Percentiles rank a stretch among this genome's conserved stretches.
phyloP scores from a whole-genome alignment of 2,329 filamentous ascomycete species.

The Colletotrichum incanum region DNA sequence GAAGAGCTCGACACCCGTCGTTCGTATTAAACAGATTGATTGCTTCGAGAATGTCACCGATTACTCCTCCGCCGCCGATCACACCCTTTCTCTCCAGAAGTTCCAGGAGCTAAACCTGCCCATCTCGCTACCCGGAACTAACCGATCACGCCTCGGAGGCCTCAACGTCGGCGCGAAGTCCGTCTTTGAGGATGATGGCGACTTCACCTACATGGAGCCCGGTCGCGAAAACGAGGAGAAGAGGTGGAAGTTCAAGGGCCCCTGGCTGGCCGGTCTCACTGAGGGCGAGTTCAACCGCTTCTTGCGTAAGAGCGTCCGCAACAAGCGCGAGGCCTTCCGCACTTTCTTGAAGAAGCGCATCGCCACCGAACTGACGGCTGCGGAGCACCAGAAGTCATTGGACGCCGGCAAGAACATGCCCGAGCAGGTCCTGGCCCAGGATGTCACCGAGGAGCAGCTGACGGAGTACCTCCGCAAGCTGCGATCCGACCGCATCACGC shows the following conservation, averaged over 20 bases:
- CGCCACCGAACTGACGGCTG: constrained; percentile 61
- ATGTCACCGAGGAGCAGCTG: constrained; percentile 68
- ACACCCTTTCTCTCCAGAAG: constrained; percentile 85
- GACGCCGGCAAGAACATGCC: constrained; percentile 56
- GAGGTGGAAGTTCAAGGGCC: constrained; percentile 78
- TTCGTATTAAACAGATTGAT: constrained; percentile 85
- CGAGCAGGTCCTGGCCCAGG: constrained; percentile 49
- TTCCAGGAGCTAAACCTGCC: constrained; percentile 87
- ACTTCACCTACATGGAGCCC: constrained; percentile 62
- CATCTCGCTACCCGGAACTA: constrained; percentile 67
- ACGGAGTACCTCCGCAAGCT: constrained; percentile 67
- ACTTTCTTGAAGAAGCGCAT: constrained; percentile 66
- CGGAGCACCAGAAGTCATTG: constrained; percentile 55
- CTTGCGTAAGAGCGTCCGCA: constrained; percentile 68
- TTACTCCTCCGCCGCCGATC: constrained; percentile 86
- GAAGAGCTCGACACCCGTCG: constrained; percentile 79
- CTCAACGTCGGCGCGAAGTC: constrained; percentile 57
- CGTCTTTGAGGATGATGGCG: constrained; percentile 73
- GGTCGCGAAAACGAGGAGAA: constrained; percentile 52
- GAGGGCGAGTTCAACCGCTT: constrained; percentile 74
- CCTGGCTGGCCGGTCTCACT: constrained; percentile 76
- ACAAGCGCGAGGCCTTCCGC: constrained; percentile 69
- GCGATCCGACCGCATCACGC: constrained; percentile 64
- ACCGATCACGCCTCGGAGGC: constrained; percentile 33
- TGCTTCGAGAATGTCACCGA: constrained; percentile 91